Percentiles rank a stretch among this genome's conserved stretches.
phyloP scores from a whole-genome alignment of 2,329 filamentous ascomycete genomes.

The Colletotrichum euphorbiae region DNA sequence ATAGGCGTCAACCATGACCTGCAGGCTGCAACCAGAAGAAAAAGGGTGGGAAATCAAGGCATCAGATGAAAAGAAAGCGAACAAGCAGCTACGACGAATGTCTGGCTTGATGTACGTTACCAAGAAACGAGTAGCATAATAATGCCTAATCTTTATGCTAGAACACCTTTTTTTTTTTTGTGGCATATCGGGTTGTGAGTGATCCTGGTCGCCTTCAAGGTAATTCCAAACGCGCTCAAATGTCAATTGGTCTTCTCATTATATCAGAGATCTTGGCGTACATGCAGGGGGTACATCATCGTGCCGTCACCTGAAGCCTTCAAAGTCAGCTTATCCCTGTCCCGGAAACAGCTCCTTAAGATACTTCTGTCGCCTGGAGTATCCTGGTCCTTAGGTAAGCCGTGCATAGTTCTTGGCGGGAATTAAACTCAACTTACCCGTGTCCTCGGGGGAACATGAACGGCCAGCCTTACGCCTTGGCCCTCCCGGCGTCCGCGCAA shows the following conservation, averaged over 20 bases:
- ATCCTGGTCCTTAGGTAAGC: constrained; percentile 33
- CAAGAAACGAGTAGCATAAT: constrained; percentile 19
- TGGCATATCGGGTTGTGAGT: neutral
- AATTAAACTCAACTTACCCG: constrained; percentile 27
- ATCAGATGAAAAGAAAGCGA: constrained; percentile 9
- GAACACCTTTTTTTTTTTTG: neutral
- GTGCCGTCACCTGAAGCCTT: constrained; percentile 26
- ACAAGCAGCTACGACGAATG: constrained; percentile 21
- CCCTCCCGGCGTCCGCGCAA: neutral
- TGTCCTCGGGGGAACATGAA: constrained; percentile 12
- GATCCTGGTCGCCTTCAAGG: neutral
- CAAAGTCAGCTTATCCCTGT: constrained; percentile 26
- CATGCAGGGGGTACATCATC: constrained; percentile 40
- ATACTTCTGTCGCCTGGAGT: constrained; percentile 21
- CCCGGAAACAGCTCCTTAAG: constrained; percentile 20
- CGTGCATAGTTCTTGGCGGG: constrained; percentile 17
- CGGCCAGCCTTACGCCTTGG: constrained; percentile 19
- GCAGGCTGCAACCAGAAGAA: constrained; percentile 18
- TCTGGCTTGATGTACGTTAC: constrained; percentile 34
- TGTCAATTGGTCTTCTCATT: neutral
- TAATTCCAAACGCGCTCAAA: too few species aligned
- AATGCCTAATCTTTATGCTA: constrained; percentile 24
- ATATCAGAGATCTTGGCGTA: constrained; percentile 18
- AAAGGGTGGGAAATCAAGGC: constrained; percentile 13
- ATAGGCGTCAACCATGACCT: constrained; percentile 18